Evolutionary conservation across 176 grass and related monocot species (phyloP).

Genomic region (Zoysia japonica): DNA sequence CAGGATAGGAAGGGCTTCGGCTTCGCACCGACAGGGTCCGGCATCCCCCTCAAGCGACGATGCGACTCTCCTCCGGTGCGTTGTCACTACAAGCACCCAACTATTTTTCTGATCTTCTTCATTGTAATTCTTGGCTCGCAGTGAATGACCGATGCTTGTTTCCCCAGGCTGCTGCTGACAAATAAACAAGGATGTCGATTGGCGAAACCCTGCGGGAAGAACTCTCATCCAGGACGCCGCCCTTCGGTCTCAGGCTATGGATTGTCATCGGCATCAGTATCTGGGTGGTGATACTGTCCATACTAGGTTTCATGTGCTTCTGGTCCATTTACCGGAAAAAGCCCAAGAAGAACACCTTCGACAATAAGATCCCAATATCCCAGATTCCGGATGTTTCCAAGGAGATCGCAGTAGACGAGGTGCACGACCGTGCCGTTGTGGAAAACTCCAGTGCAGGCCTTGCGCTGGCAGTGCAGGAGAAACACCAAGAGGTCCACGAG

Average conservation of each 20-base stretch:
- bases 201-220: constrained; percentile 45
- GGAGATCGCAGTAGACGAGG: constrained; percentile 68
- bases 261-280: constrained; percentile 68
- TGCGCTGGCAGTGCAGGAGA: constrained; percentile 43
- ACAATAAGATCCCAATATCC: constrained; percentile 46
- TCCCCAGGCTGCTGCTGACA: constrained; percentile 31
- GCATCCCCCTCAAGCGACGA: background rate
- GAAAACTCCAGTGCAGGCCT: constrained; percentile 36
- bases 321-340: constrained; percentile 60
- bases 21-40: background rate
- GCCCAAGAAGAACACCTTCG: constrained; percentile 32
- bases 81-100: background rate
- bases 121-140: background rate
- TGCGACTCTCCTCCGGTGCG: background rate
- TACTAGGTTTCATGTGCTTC: constrained; percentile 63
- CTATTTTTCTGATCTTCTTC: background rate
- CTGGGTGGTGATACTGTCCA: constrained; percentile 49
- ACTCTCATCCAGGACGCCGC: constrained; percentile 58
- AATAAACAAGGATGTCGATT: constrained; percentile 47
- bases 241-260: constrained; percentile 74
- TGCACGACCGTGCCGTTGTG: constrained; percentile 40
- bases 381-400: constrained; percentile 74
- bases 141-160: background rate
- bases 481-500: constrained; percentile 18
- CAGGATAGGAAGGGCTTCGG: background rate